Percentiles rank a stretch among this genome's conserved stretches.
Evolutionary conservation across 257 asterid species (phyloP).

Genomic region (Penstemon davidsonii): DNA sequence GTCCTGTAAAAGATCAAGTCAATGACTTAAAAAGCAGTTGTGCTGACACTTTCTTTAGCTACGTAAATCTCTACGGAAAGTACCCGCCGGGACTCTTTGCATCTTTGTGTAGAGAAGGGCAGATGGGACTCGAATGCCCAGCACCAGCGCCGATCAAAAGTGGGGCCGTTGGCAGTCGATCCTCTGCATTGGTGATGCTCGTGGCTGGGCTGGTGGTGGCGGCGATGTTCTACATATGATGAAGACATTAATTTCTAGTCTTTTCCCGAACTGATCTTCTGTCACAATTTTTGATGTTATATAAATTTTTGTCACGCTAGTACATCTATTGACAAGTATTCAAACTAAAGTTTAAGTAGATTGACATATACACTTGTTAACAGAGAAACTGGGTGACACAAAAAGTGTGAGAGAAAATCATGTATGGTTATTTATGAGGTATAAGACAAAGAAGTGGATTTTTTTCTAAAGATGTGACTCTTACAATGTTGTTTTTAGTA

Average conservation of each 20-base stretch:
- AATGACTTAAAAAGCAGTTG: slow-evolving; percentile 60
- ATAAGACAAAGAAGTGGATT: too few relatives aligned
- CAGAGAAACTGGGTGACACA: too few relatives aligned
- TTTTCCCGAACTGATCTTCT: too few relatives aligned
- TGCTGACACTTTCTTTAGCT: slow-evolving; percentile 63
- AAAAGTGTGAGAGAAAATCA: too few relatives aligned
- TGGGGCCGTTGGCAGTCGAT: slow-evolving; percentile 21
- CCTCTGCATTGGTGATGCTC: slow-evolving; percentile 17
- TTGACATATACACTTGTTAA: too few relatives aligned
- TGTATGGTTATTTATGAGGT: too few relatives aligned
- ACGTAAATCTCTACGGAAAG: slow-evolving; percentile 69
- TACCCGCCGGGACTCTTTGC: slow-evolving; percentile 87
- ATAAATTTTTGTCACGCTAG: too few relatives aligned
- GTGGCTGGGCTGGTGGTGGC: slow-evolving; percentile 25
- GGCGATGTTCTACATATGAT: slow-evolving; percentile 23
- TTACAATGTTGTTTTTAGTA: too few relatives aligned
- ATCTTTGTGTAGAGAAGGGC: slow-evolving; percentile 58
- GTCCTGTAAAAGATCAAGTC: slow-evolving; percentile 52
- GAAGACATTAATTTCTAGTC: neutral
- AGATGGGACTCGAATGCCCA: slow-evolving; percentile 58
- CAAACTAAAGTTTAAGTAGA: too few relatives aligned
- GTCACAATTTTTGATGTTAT: too few relatives aligned
- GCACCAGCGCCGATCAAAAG: slow-evolving; percentile 16
- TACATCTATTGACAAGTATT: too few relatives aligned
- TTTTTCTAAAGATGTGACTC: too few relatives aligned